A percentile compares a stretch with the other conserved stretches of the same genome.
phyloP scores from a whole-genome alignment of 768 basidiomycete species.

The Kwoniella dendrophila region DNA sequence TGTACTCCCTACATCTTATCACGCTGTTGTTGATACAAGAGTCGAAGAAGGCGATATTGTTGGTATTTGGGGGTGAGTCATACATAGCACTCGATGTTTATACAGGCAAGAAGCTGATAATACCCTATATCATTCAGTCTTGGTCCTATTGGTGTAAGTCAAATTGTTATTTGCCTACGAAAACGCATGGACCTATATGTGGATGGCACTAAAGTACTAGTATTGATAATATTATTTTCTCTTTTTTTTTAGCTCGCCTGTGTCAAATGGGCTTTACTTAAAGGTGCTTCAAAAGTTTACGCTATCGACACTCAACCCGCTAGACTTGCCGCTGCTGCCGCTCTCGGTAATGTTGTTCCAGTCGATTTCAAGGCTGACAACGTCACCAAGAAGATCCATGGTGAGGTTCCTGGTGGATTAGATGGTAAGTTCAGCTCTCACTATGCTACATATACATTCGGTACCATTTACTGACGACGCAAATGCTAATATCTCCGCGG shows the following conservation, averaged over 20 bases:
- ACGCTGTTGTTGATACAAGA: slow-evolving; percentile 71
- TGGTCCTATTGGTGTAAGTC: slow-evolving; percentile 65
- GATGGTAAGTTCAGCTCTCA: slow-evolving; percentile 62
- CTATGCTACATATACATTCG: slow-evolving; percentile 12
- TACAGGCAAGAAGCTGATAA: background rate
- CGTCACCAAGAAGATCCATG: slow-evolving; percentile 65
- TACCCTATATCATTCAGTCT: slow-evolving; percentile 54
- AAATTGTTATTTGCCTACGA: background rate
- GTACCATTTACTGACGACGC: background rate
- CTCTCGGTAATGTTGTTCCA: slow-evolving; percentile 60
- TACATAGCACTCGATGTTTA: background rate
- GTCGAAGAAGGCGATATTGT: slow-evolving; percentile 73
- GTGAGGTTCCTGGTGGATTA: slow-evolving; percentile 60
- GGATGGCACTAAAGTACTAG: too few species aligned
- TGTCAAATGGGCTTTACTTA: slow-evolving; percentile 66
- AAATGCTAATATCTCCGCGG: slow-evolving; percentile 1
- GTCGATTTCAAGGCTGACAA: slow-evolving; percentile 66
- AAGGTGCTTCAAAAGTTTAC: slow-evolving; percentile 72
- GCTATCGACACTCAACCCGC: slow-evolving; percentile 68
- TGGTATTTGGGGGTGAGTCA: slow-evolving; percentile 67
- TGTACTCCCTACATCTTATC: slow-evolving; percentile 72
- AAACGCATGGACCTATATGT: too few species aligned
- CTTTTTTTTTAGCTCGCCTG: slow-evolving; percentile 39
- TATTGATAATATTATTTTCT: too few species aligned
- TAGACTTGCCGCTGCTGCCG: slow-evolving; percentile 61